Evolutionary conservation across 495 filamentous ascomycete species (phyloP).

Genomic region (Tuber melanosporum): DNA sequence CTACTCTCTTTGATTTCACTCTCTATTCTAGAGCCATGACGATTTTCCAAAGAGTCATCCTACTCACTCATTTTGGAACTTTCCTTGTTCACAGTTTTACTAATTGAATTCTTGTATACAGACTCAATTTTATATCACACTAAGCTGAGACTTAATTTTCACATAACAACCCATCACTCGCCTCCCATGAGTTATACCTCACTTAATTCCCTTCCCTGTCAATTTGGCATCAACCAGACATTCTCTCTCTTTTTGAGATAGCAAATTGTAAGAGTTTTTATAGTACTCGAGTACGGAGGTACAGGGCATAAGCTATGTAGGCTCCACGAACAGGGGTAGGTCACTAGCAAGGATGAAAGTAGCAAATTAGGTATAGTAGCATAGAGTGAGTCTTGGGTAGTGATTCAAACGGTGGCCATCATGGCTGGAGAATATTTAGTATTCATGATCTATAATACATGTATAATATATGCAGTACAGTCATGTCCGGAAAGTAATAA

Average conservation of each 20-base stretch:
- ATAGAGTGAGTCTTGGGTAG: too few relatives aligned
- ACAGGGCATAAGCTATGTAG: too few relatives aligned
- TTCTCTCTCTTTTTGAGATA: background rate
- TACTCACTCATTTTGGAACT: background rate
- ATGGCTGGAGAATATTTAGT: too few relatives aligned
- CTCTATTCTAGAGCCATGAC: background rate
- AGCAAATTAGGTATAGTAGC: too few relatives aligned
- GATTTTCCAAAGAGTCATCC: background rate
- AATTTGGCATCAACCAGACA: background rate
- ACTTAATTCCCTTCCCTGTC: background rate
- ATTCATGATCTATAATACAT: too few relatives aligned
- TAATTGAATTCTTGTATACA: background rate
- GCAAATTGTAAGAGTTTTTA: background rate
- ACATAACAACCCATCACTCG: background rate
- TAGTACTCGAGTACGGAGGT: too few relatives aligned
- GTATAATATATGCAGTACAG: too few relatives aligned
- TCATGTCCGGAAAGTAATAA: too few relatives aligned
- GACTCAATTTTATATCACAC: background rate
- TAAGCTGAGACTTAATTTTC: background rate
- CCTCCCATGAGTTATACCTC: background rate
- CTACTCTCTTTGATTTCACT: background rate
- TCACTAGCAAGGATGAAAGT: too few relatives aligned
- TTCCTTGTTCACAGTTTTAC: background rate
- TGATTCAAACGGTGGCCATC: too few relatives aligned
- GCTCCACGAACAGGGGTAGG: too few relatives aligned